These are phyloP conservation scores for Phytophthora ramorum DNA, from an alignment of 352 stramenopile species.

Conservation along the genomic window DNA sequence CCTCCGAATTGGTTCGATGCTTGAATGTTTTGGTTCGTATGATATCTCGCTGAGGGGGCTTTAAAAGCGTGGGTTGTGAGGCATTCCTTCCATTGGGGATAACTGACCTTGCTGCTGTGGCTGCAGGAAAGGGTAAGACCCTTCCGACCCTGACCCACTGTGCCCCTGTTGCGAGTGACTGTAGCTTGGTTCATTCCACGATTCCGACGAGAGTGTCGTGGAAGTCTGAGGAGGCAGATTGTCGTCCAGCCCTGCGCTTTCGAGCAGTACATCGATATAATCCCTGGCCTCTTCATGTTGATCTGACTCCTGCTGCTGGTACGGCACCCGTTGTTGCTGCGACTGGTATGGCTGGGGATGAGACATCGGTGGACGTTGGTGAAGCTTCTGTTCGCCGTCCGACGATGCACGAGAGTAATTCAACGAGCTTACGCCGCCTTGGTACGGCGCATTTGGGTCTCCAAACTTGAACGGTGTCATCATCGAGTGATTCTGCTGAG, in stretches of 20 bases:
- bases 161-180: constrained; percentile 19
- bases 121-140: constrained; percentile 34
- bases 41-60: too few species aligned
- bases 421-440: constrained; percentile 26
- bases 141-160: constrained; percentile 7
- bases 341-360: constrained; percentile 35
- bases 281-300: constrained; percentile 39
- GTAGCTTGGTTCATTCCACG: constrained; percentile 35
- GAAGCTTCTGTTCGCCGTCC: constrained; percentile 14
- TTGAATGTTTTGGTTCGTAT: too few species aligned
- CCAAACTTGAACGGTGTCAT: constrained; percentile 48
- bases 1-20: too few species aligned
- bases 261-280: constrained; percentile 68
- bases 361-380: constrained; percentile 21
- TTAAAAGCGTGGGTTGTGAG: constrained; percentile 41
- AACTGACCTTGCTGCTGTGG: constrained; percentile 38
- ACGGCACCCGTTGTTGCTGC: constrained; percentile 28
- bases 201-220: constrained; percentile 28
- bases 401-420: constrained; percentile 34
- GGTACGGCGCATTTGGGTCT: constrained; percentile 24
- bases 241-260: constrained; percentile 63
- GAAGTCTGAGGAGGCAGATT: constrained; percentile 44
- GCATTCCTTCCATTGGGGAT: constrained; percentile 38
- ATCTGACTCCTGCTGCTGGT: constrained; percentile 29
- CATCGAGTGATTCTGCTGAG: constrained; percentile 33